Evolutionary conservation across 2,329 filamentous ascomycete genomes (phyloP), one percentile per base, ranked within the genome.

Genomic region (Zymoseptoria crescenta): DNA sequence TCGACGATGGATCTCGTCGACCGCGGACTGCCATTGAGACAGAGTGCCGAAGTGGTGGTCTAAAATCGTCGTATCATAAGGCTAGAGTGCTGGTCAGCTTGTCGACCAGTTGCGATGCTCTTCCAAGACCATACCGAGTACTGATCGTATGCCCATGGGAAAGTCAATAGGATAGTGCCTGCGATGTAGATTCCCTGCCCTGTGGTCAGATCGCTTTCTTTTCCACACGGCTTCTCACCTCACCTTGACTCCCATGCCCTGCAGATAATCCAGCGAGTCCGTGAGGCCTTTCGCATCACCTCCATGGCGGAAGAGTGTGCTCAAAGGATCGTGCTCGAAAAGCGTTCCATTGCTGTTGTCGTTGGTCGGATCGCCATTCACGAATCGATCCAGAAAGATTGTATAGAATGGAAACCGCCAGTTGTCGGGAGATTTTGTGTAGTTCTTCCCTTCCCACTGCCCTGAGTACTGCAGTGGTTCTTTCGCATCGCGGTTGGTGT

Each of bases 321-420:
- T 81, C 64, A 77, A 78, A 56, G 79, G 68, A 67, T 86, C 84
- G 69, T 84, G 81, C 67, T 87, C 84, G 69, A 80, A 87, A 3
- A 76, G 61, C 1, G 83, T 86, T 3, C 77, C 80, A 69, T 87
- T 86, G 30, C 53, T 57, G 67, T 87, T 83, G 67, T 87, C 83
- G 67, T 87, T 87, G 1, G 75, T 76, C 5, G 84, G 83, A 64
- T 87, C 80, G n/a, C 83, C 83, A 65, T 87, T 86, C 49, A 84
- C 82, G 65, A 81, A 87, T 59, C 82, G 76, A 67, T 87, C 84
- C 10, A 86, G 72, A 66, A 85, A 85, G 45, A 86, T 69, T 1
- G 81, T 83, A 65, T 86, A 86, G 66, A 84, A 80, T 0, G 83
- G 83, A 61, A 86, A 79, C 30, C 84, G 77, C 83, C 83, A 86